phyloP scores from a whole-genome alignment of 306 rosid genomes.

The Datisca glomerata region DNA sequence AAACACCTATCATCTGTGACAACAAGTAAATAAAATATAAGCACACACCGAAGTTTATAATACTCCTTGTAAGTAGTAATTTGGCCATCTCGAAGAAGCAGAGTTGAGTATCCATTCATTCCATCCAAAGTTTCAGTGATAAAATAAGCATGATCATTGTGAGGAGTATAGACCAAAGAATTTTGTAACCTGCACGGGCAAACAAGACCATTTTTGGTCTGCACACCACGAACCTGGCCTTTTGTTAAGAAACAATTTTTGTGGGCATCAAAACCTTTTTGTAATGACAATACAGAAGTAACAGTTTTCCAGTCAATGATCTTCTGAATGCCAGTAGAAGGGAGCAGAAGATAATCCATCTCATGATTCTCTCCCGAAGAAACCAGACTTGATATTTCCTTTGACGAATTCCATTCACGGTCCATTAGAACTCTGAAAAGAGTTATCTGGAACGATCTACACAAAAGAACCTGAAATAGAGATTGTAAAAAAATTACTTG shows the following conservation, averaged over 20 bases:
- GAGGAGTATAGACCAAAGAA: constrained; percentile 65
- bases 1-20: no score
- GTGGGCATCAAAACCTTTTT: constrained; percentile 12
- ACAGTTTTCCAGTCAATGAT: constrained; percentile 52
- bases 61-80: constrained; percentile 43
- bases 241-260: constrained; percentile 4
- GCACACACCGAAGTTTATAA: constrained; percentile 30
- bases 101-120: constrained; percentile 45
- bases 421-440: constrained; percentile 36
- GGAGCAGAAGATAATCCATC: constrained; percentile 74
- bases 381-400: constrained; percentile 6
- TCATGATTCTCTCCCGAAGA: constrained; percentile 24
- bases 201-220: constrained; percentile 31
- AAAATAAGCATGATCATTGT: constrained; percentile 39
- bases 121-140: constrained; percentile 24
- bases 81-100: constrained; percentile 26
- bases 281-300: constrained; percentile 22
- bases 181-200: constrained; percentile 44
- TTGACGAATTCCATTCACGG: constrained; percentile 17
- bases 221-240: constrained; percentile 8
- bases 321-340: constrained; percentile 17
- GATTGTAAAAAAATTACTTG: constrained; percentile 2
- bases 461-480: constrained; percentile 40
- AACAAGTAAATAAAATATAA: no score
- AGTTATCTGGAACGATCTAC: constrained; percentile 52